Evolutionary conservation across 768 basidiomycete genomes (phyloP).

Genomic region (Pleurotus eryngii): DNA sequence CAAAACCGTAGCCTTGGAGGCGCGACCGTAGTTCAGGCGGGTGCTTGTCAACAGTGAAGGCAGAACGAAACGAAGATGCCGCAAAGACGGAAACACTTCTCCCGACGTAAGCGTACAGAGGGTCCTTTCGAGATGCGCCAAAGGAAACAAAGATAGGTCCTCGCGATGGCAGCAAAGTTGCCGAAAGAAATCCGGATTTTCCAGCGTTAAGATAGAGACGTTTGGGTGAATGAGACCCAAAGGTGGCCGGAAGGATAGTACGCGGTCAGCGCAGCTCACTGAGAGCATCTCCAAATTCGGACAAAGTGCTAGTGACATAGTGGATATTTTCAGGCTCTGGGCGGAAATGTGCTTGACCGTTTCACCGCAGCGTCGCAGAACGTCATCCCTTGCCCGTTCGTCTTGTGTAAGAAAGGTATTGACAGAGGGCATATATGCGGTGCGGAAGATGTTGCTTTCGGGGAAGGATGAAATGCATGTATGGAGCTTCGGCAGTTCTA

Average conservation of each 20-base stretch:
- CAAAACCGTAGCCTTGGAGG: not conserved
- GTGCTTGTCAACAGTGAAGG: not conserved
- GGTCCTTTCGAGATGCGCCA: not conserved
- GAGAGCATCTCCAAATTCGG: not conserved
- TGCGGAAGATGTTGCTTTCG: not conserved
- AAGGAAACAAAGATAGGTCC: not conserved
- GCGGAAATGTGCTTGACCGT: not conserved
- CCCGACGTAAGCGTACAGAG: not conserved
- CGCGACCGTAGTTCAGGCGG: not conserved
- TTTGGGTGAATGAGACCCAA: not conserved
- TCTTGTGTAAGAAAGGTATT: not conserved
- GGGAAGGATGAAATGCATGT: constrained; percentile 13
- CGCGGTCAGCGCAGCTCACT: not conserved
- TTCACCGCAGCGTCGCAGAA: not conserved
- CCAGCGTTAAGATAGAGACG: not conserved
- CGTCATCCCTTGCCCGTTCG: not conserved
- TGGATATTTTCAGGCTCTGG: not conserved
- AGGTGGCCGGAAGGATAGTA: not conserved
- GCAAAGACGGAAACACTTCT: not conserved
- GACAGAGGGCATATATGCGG: constrained; percentile 7
- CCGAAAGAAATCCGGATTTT: constrained; percentile 1
- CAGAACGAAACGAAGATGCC: not conserved
- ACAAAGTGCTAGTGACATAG: not conserved
- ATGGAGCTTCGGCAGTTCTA: constrained; percentile 18
- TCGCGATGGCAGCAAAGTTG: not conserved